phyloP scores from a whole-genome alignment of 202 grass and related monocot species.

The Panicum virgatum region DNA sequence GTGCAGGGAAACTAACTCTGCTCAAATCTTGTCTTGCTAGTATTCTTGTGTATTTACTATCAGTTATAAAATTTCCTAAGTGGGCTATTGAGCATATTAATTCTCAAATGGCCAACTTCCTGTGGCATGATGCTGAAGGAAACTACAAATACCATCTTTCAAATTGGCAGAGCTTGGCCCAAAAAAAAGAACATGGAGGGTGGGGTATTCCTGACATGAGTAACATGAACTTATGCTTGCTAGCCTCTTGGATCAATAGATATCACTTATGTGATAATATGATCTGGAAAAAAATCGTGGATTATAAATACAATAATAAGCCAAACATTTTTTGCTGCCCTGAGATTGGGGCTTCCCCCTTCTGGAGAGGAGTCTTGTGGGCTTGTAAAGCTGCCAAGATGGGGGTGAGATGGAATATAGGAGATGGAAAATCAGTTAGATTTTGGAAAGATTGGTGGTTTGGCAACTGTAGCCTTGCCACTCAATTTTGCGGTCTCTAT shows the following conservation, averaged over 20 bases:
- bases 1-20: too few relatives aligned
- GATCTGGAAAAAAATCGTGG: fast-evolving
- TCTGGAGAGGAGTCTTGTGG: background rate
- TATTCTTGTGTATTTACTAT: too few relatives aligned
- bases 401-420: too few relatives aligned
- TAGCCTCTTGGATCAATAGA: background rate
- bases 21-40: too few relatives aligned
- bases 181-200: background rate
- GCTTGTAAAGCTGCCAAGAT: background rate
- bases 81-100: too few relatives aligned
- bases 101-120: too few relatives aligned
- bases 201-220: background rate
- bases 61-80: too few relatives aligned
- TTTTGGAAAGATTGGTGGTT: too few relatives aligned
- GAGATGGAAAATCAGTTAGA: too few relatives aligned
- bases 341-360: fast-evolving
- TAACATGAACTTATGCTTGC: background rate
- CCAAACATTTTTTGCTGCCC: background rate
- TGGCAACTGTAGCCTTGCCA: too few relatives aligned
- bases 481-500: too few relatives aligned
- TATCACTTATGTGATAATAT: background rate
- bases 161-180: background rate
- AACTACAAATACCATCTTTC: background rate
- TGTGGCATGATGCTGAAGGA: too few relatives aligned
- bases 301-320: background rate